These are phyloP conservation scores for Umbelopsis ramanniana DNA, from an alignment of 192 early-diverging fungal species.

Conservation along the genomic window DNA sequence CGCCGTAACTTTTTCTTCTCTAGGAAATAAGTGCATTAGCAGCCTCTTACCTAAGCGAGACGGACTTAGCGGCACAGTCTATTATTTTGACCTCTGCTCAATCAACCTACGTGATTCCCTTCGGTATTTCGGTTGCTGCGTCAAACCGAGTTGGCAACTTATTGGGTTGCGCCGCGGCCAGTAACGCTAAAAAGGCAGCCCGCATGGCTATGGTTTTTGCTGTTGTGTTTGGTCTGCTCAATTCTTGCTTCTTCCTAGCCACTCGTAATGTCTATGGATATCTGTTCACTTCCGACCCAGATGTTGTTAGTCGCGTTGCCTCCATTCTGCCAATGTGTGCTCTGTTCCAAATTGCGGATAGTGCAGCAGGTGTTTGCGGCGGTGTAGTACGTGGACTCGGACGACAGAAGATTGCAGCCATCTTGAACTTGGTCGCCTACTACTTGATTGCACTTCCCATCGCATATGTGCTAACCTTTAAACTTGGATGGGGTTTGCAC, in stretches of 20 bases:
- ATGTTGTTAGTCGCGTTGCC: constrained; percentile 73
- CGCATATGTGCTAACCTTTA: constrained; percentile 61
- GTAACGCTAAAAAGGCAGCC: constrained; percentile 55
- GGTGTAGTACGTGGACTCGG: constrained; percentile 82
- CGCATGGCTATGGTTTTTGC: constrained; percentile 55
- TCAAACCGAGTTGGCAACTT: constrained; percentile 84
- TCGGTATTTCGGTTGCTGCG: constrained; percentile 79
- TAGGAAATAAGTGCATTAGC: constrained; percentile 66
- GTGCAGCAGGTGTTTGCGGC: constrained; percentile 61
- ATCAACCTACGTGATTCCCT: constrained; percentile 75
- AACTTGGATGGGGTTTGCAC: constrained; percentile 53
- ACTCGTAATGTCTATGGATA: constrained; percentile 64
- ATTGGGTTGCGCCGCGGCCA: constrained; percentile 59
- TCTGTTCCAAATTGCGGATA: constrained; percentile 76
- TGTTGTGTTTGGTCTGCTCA: constrained; percentile 53
- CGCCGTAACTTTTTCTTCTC: neutral
- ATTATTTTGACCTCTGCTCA: constrained; percentile 76
- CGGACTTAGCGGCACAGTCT: constrained; percentile 82
- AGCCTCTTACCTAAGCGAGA: constrained; percentile 74
- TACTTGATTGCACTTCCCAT: constrained; percentile 75
- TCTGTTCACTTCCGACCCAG: constrained; percentile 69
- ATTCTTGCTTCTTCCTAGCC: constrained; percentile 55
- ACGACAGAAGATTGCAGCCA: constrained; percentile 67
- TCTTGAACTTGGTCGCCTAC: constrained; percentile 62
- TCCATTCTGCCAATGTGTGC: constrained; percentile 80